A percentile compares a stretch with the other conserved stretches of the same genome.
phyloP scores from a whole-genome alignment of 2,329 filamentous ascomycete species.

The Didymella sp. region DNA sequence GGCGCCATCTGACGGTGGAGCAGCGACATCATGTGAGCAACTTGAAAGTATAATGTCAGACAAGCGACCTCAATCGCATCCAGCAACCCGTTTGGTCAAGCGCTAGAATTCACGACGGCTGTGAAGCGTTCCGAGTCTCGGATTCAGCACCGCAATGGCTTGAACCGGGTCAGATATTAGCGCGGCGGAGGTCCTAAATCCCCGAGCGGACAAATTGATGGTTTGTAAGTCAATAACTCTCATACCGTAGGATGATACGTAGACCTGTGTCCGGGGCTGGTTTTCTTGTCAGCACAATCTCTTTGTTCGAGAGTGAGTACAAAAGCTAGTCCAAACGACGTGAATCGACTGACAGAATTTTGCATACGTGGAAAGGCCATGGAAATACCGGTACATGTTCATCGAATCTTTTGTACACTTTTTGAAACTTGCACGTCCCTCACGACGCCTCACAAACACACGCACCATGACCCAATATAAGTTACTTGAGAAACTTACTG shows the following conservation, averaged over 20 bases:
- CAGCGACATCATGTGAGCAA: neutral
- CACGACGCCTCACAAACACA: neutral
- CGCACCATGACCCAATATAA: neutral
- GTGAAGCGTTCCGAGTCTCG: neutral
- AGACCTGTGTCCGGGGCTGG: conserved; percentile 4
- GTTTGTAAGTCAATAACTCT: neutral
- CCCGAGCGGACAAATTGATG: neutral
- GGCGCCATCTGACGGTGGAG: neutral
- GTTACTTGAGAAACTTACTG: conserved; percentile 39
- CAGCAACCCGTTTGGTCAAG: neutral
- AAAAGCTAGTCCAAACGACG: no score
- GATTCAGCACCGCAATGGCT: neutral
- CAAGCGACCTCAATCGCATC: neutral
- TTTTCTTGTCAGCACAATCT: neutral
- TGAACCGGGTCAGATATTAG: neutral
- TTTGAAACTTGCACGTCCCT: neutral
- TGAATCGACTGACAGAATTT: neutral
- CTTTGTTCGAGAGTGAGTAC: neutral
- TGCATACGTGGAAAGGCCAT: neutral
- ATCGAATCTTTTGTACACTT: neutral
- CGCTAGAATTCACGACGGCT: neutral
- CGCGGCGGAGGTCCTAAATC: neutral
- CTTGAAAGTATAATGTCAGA: neutral
- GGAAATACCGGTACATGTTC: neutral
- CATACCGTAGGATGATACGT: neutral